Percentiles rank a stretch among this genome's conserved stretches.
Conservation (phyloP, 768 basidiomycete genomes). For the Hygrocybe punicea region DNA sequence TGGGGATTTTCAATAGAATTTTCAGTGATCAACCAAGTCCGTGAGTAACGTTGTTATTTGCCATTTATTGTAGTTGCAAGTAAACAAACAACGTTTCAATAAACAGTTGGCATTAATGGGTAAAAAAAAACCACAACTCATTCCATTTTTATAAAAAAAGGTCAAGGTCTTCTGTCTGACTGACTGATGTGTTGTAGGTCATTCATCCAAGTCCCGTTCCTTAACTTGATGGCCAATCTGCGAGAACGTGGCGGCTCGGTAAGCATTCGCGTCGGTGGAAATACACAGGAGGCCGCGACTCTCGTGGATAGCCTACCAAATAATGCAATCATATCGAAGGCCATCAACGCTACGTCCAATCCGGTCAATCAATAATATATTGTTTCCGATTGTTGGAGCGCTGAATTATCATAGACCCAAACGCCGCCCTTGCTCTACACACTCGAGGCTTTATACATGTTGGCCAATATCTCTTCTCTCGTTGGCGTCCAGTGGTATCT, state of each 20-base stretch:
- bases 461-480: conserved; percentile 58
- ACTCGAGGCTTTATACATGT: conserved; percentile 60
- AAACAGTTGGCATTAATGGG: conserved; percentile 37
- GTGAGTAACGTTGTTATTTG: conserved; percentile 35
- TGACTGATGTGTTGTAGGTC: no score
- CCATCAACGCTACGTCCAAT: conserved; percentile 30
- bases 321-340: conserved; percentile 51
- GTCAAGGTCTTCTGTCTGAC: no score
- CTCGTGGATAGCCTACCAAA: conserved; percentile 50
- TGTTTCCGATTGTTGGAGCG: no score
- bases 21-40: conserved; percentile 50
- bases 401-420: conserved; percentile 44
- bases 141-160: no score
- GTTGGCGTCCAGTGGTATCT: conserved; percentile 67
- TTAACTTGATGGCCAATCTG: conserved; percentile 72
- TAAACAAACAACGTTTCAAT: no score
- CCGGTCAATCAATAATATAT: no score
- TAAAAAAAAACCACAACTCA: conserved; percentile 13
- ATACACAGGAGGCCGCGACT: conserved; percentile 68
- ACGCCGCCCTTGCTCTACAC: conserved; percentile 70
- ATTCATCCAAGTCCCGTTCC: conserved; percentile 10
- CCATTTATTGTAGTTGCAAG: background rate
- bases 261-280: conserved; percentile 71
- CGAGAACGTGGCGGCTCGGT: conserved; percentile 59
- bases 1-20: conserved; percentile 61